Conservation (phyloP, 495 filamentous ascomycete genomes). For the Tuber indicum region DNA sequence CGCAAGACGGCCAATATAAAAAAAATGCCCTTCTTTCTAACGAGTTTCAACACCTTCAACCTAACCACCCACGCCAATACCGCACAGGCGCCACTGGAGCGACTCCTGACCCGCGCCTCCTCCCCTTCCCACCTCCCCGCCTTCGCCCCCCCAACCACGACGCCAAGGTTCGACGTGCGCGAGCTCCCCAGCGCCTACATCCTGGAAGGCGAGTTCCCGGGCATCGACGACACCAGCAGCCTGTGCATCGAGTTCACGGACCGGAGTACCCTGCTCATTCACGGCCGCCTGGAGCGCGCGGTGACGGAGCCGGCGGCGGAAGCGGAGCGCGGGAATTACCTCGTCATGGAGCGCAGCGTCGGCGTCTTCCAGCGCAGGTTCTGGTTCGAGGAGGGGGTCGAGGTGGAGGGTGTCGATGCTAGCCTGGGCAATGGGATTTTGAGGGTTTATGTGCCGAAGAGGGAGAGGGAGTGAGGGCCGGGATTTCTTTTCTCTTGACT, state of each 20-base stretch:
- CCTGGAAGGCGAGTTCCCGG: constrained; percentile 83
- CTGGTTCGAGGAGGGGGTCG: constrained; percentile 66
- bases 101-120: neutral
- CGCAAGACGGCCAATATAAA: too few species aligned
- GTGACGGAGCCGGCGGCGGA: constrained; percentile 34
- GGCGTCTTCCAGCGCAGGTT: constrained; percentile 78
- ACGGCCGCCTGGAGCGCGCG: constrained; percentile 58
- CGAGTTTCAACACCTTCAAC: neutral
- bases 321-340: constrained; percentile 30
- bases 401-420: constrained; percentile 75
- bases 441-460: constrained; percentile 71
- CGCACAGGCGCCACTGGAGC: neutral
- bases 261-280: constrained; percentile 64
- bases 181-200: constrained; percentile 64
- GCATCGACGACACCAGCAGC: constrained; percentile 59
- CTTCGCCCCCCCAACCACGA: constrained; percentile 47
- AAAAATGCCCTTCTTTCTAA: neutral
- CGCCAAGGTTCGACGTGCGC: constrained; percentile 73
- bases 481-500: neutral
- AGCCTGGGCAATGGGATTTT: constrained; percentile 69
- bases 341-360: constrained; percentile 64
- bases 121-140: neutral
- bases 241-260: constrained; percentile 83
- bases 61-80: neutral
- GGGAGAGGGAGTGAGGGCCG: constrained; percentile 47